Conservation (phyloP, 805 yeast genomes). For the Suhomyces xylopsoci region DNA sequence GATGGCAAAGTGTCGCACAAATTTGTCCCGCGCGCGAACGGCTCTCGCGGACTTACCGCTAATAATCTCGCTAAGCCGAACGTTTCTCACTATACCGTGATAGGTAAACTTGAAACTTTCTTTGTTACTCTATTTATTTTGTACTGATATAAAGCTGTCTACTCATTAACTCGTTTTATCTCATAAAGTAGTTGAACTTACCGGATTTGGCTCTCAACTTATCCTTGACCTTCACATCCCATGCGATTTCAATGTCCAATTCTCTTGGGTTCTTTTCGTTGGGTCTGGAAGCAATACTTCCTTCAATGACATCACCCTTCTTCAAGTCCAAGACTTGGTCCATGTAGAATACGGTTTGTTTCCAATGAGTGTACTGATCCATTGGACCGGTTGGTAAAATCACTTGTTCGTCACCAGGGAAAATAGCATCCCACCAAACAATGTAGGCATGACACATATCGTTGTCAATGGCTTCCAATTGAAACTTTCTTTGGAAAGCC, state of each 20-base stretch:
- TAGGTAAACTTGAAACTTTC: background rate
- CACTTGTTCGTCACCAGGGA: slow-evolving; percentile 69
- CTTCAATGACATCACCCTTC: slow-evolving; percentile 71
- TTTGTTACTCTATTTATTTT: background rate
- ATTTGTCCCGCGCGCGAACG: background rate
- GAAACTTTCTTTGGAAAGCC: slow-evolving; percentile 69
- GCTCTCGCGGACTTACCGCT: background rate
- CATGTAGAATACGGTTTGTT: slow-evolving; percentile 92
- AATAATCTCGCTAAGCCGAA: background rate
- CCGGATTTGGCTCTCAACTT: slow-evolving; percentile 54
- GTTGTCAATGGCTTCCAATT: slow-evolving; percentile 67
- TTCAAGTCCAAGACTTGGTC: slow-evolving; percentile 74
- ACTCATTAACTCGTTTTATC: slow-evolving; percentile 33
- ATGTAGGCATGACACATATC: slow-evolving; percentile 86
- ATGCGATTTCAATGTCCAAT: slow-evolving; percentile 72
- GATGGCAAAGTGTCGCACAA: background rate
- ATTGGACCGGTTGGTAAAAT: slow-evolving; percentile 92
- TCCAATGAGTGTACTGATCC: slow-evolving; percentile 96
- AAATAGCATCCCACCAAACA: slow-evolving; percentile 93
- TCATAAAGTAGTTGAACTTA: slow-evolving; percentile 66
- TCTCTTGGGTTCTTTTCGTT: slow-evolving; percentile 81
- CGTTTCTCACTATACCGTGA: background rate
- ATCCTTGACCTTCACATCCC: slow-evolving; percentile 49
- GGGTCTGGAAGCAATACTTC: slow-evolving; percentile 73
- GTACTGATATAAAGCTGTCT: background rate